These are phyloP conservation scores for Athelia sp. DNA, from an alignment of 1,284 basidiomycete species.

Conservation along the genomic window DNA sequence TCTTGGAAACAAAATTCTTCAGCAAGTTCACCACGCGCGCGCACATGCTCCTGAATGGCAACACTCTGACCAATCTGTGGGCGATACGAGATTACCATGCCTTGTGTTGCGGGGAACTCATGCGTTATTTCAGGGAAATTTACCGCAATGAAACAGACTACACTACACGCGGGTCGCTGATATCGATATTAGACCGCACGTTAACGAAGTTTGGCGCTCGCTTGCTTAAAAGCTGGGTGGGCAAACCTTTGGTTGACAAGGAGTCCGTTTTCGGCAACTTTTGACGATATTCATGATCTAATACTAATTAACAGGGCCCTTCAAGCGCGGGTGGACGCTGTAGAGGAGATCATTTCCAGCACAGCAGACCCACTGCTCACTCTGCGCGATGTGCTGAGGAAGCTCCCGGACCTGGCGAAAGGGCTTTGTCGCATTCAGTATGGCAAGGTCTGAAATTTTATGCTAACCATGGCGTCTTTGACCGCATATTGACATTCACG, in stretches of 20 bases:
- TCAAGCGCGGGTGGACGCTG: slow-evolving; percentile 75
- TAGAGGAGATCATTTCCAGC: slow-evolving; percentile 73
- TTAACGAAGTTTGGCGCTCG: slow-evolving; percentile 87
- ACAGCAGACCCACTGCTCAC: slow-evolving; percentile 53
- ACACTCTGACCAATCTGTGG: slow-evolving; percentile 81
- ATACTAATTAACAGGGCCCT: no score
- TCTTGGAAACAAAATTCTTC: slow-evolving; percentile 76
- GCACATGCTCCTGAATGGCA: slow-evolving; percentile 87
- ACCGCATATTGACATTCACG: background rate
- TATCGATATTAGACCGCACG: slow-evolving; percentile 86
- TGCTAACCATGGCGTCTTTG: background rate
- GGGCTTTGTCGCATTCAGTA: slow-evolving; percentile 90
- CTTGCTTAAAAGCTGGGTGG: slow-evolving; percentile 83
- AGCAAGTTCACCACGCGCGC: slow-evolving; percentile 71
- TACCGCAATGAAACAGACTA: slow-evolving; percentile 86
- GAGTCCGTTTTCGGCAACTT: slow-evolving; percentile 41
- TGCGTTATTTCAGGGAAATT: slow-evolving; percentile 81
- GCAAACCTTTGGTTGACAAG: slow-evolving; percentile 77
- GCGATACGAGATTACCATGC: no score
- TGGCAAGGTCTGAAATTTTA: slow-evolving; percentile 55
- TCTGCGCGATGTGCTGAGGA: slow-evolving; percentile 67
- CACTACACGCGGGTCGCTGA: slow-evolving; percentile 69
- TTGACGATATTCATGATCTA: no score
- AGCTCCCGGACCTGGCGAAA: slow-evolving; percentile 84
- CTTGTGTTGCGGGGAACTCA: no score